Base-by-base conservation (phyloP, 2,329 filamentous ascomycete genomes). In the Calonectria ilicicola region DNA sequence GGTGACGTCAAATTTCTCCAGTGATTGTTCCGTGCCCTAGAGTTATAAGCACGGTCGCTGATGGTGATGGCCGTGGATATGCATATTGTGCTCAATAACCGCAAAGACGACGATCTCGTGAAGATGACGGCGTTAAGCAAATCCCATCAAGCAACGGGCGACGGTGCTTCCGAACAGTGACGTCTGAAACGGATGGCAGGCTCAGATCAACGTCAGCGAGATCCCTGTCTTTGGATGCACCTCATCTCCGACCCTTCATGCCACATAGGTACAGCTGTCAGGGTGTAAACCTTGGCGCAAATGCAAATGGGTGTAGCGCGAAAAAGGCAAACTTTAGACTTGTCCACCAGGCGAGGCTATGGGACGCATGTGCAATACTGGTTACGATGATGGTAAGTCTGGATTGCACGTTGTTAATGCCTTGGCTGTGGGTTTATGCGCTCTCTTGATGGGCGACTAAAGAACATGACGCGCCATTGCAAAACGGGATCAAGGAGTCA, bases 211-310 rank as follows among this genome's bases (percentile, higher is more conserved):
- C 76, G 76, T 78, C 77, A 77, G 76, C 77, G 35, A 42, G 68
- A 80, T 78, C 78, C 78, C 78, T 80, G 78, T 70, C 58, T 26
- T 69, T 68, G 63, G 66, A 70, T 74, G 75, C 69, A 79, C 64
- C 78, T 80, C 78, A 80, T 80, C 75, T 80, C 78, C 78, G 78
- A 66, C 26, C 49, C 51, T 76, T 65, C 77, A 80, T 80, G 78
- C 78, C 53, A 60, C 35, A 15, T 76, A 35, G 8, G 32, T 35
- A 35, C 7, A 35, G 32, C 32, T 44, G 72, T 69, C 53, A 38
- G 53, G 47, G 53, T 53, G 66, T 67, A 42, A 49, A 44, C 21
- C 51, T 63, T 60, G 67, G 66, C 67, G 32, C 12, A 56, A 66
- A 56, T 56, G 38, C 23, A 66, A 44, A 60, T 60, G 15, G 67